Base-by-base conservation (phyloP, 805 yeast genomes). In the Metschnikowia gelsemii region DNA sequence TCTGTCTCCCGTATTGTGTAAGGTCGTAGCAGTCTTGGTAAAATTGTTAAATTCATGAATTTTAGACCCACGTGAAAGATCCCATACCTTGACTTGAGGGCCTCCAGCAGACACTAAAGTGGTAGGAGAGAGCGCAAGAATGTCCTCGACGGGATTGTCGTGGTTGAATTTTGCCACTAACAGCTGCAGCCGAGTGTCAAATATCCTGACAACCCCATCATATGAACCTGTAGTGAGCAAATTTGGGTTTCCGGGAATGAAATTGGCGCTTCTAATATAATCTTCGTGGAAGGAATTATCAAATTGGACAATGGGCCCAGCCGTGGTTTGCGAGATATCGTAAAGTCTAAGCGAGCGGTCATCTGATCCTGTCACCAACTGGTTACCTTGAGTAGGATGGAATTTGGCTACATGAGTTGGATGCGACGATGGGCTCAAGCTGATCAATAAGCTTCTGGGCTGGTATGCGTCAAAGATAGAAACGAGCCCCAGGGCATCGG, bases 391-490 rank as follows among this genome's bases (percentile, higher is more conserved):
- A 2, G 82, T 69, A 11, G 93, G 87, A 59, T 90, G 95, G 64
- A 93, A 93, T 61, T 87, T 87, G 3, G 96, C 89, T 14, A 91
- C 96, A 59, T 87, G 97, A 0, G 95, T 84, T 11, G 98, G 91
- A 62, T 87, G 90, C 4, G 84, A 66, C 0, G 95, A 82, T 5
- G 97, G 96, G 42, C 80, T 78, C 36, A 93, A 72, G 17, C 93
- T 80, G 26, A 91, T 86, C 42, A 91, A 70, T 17, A 89, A 69
- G 17, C 87, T 80, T 52, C 95, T 73, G 31, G 95, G 89, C 51
- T 79, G 83, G 42, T 76, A 71, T 23, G 95, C 81, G 62, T 93
- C 97, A 58, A 86, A 91, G 8, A 90, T 82, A 49, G 95, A 95
- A 11, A 93, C 95, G 42, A 87, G 62, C 14, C 99, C 99, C 3